Base-by-base conservation (phyloP, 2,329 filamentous ascomycete species). In the Aureobasidium subglaciale region DNA sequence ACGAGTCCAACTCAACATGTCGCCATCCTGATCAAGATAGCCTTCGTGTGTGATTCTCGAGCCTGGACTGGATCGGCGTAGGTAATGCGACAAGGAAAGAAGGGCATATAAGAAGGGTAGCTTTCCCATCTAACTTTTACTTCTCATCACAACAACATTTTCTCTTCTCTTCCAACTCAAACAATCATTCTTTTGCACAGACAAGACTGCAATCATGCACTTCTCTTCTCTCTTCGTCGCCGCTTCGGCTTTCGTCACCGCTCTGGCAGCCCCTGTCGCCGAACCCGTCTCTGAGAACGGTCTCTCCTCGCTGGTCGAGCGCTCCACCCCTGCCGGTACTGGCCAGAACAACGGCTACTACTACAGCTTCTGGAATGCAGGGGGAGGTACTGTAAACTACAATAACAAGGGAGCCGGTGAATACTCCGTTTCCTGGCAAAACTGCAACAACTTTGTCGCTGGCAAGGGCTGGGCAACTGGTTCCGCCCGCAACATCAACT, bases 401-500 rank as follows among this genome's bases (percentile, higher is more conserved):
- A 79, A 75, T 63, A 83, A 82, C 67, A 75, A 73, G 18, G 65
- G 67, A 4, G 75, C 67, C 18, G 79, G 81, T 25, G 65, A 60
- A 25, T 80, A 79, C 68, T 71, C 62, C 30, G 69, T 76, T 0
- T 62, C 61, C 32, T 81, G 78, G 78, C 64, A 59, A 40, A 70
- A 71, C 22, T 52, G 48, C 35, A 78, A 77, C 29, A 79, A 82
- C 70, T 77, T 81, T 42, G 78, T 81, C 29, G 78, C 71, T 57
- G 81, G 80, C 27, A 83, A 82, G 68, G 80, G 81, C 30, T 83
- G 80, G 79, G 75, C 75, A 58, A 74, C 78, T n/a, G 79, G 79
- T 40, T 73, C 66, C 57, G 66, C 70, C 30, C 71, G 77, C 58
- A 71, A 67, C 53, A 78, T 81, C 64, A 74, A 67, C 59, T 81